Base-by-base conservation (phyloP, 495 filamentous ascomycete species). In the Hypoxylon crocopeplum region DNA sequence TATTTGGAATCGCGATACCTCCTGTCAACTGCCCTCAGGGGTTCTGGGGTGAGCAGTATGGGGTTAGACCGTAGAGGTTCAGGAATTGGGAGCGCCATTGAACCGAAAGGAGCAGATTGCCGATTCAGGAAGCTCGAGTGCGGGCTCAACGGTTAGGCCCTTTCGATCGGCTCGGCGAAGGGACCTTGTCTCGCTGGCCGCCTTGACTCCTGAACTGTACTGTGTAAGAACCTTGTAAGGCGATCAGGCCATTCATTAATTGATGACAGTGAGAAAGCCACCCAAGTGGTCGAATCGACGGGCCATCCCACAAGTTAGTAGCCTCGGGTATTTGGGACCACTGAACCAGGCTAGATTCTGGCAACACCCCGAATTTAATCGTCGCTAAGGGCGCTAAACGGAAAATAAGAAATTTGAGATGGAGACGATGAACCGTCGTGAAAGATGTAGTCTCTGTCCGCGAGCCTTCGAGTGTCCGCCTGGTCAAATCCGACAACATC, bases 161-260 rank as follows among this genome's bases (percentile, higher is more conserved):
- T 57, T 48, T 53, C 60, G 44, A 64, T 64, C 60, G 54, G 38
- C 54, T 64, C 48, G 53, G 48, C 55, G 54, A 47, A 59, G 34
- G 61, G 44, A 50, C 29, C 45, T 42, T 39, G 36, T 63, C 39
- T 36, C 42, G 41, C 42, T 54, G 44, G 54, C 39, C 39, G 51
- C 61, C 44, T 47, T 44, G 44, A 50, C 44, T 47, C 45, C 32
- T 53, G 48, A 36, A 45, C 16, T 38, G 49, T 64, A 59, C 61
- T 51, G 54, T 64, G 61, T 55, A 49, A 59, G 61, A 59, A 59
- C 61, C 54, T 59, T 64, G 61, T 51, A 55, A 50, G 42, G 19
- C 20, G 45, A 64, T 64, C 61, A 64, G 54, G 45, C 61, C 61
- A 64, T 51, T 55, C 42, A 51, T 64, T 55, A 55, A 64, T 59